phyloP scores from a whole-genome alignment of 2,329 filamentous ascomycete species.

The Aspergillus amoenus region DNA sequence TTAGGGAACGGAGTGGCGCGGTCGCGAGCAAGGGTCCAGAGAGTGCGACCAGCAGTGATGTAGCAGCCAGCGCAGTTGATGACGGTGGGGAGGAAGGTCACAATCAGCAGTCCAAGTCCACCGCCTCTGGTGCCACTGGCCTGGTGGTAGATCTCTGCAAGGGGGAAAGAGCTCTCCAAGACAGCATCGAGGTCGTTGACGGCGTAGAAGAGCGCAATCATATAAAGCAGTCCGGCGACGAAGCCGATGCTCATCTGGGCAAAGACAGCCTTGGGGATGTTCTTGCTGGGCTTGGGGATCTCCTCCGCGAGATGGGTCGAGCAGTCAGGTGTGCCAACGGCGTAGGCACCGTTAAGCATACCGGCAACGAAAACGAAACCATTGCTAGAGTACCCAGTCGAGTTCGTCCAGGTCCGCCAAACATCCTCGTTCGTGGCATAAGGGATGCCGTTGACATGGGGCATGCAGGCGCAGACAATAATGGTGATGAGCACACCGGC shows the following conservation, averaged over 20 bases:
- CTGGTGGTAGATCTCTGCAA: conserved; percentile 50
- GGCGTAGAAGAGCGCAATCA: conserved; percentile 53
- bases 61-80: conserved; percentile 56
- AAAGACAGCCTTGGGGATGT: conserved; percentile 52
- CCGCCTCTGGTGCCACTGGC: conserved; percentile 51
- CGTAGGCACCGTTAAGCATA: conserved; percentile 69
- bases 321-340: conserved; percentile 65
- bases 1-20: conserved; percentile 58
- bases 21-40: conserved; percentile 61
- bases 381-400: conserved; percentile 45
- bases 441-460: conserved; percentile 38
- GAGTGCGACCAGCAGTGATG: conserved; percentile 61
- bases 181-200: conserved; percentile 41
- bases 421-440: conserved; percentile 55
- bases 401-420: conserved; percentile 56
- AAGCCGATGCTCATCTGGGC: conserved; percentile 51
- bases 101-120: conserved; percentile 58
- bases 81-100: conserved; percentile 56
- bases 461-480: conserved; percentile 56
- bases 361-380: conserved; percentile 66
- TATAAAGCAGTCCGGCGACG: conserved; percentile 48
- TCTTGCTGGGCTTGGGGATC: conserved; percentile 51
- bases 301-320: conserved; percentile 66
- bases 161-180: conserved; percentile 39
- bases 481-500: conserved; percentile 55